Evolutionary conservation across 139 green algal species (phyloP).

Genomic region (Coelastrella sp.): DNA sequence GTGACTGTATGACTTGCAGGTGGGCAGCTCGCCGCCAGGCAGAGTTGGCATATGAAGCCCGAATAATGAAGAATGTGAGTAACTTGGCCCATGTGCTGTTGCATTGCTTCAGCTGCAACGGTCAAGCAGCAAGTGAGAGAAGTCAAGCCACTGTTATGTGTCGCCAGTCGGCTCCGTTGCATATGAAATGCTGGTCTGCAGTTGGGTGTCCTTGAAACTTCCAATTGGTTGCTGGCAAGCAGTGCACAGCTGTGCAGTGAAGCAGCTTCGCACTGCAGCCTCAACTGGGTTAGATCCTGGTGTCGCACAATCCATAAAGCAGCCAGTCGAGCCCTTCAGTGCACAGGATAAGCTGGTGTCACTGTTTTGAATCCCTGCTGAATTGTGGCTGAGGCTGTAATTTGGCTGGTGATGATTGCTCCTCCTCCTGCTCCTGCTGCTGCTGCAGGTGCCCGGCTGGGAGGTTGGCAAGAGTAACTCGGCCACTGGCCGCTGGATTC

Average conservation of each 20-base stretch:
- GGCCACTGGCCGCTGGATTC: conserved; percentile 70
- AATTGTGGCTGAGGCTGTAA: too few species aligned
- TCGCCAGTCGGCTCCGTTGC: too few species aligned
- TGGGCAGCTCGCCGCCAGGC: conserved; percentile 63
- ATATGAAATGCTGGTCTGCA: background rate
- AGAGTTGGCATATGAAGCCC: conserved; percentile 65
- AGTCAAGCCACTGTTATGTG: too few species aligned
- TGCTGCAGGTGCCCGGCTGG: conserved; percentile 73
- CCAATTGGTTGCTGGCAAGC: too few species aligned
- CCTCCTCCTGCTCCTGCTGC: background rate
- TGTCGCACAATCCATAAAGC: background rate
- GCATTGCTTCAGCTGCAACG: background rate
- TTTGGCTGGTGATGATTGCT: background rate
- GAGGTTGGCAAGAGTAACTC: conserved; percentile 70
- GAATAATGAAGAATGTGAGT: conserved; percentile 83
- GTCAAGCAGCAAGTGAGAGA: background rate
- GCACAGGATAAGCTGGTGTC: background rate
- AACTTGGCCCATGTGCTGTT: background rate
- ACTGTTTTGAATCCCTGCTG: too few species aligned
- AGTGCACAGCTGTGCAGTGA: too few species aligned
- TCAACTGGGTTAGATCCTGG: background rate
- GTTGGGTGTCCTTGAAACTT: background rate
- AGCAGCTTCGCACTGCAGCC: too few species aligned
- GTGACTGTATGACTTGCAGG: conserved; percentile 48
- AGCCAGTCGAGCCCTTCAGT: background rate